Conservation (phyloP, 306 rosid species). For the Ceratonia siliqua region DNA sequence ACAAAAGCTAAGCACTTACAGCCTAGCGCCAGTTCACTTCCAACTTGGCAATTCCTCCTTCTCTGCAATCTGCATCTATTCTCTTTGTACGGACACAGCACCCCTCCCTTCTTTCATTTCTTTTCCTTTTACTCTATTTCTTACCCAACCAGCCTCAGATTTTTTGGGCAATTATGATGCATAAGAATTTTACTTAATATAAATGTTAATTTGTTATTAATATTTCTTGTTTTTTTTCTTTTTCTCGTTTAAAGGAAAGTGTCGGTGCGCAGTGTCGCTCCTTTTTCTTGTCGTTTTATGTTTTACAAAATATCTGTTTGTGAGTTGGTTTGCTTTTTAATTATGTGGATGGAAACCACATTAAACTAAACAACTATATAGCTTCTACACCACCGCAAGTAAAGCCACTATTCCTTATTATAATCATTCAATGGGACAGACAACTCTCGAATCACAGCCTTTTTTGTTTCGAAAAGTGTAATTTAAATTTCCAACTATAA, state of each 20-base stretch:
- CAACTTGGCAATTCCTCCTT: background rate
- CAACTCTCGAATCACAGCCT: too few species aligned
- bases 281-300: background rate
- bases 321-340: conserved; percentile 4
- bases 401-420: conserved; percentile 27
- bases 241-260: background rate
- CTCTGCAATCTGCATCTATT: too few species aligned
- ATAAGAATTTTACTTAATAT: too few species aligned
- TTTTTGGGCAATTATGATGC: too few species aligned
- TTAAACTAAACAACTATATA: background rate
- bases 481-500: too few species aligned
- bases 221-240: background rate
- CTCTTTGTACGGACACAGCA: too few species aligned
- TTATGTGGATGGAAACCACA: background rate
- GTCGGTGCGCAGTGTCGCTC: conserved; percentile 39
- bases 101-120: too few species aligned
- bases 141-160: too few species aligned
- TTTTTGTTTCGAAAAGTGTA: too few species aligned
- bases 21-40: conserved; percentile 19
- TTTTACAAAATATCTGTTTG: conserved; percentile 12
- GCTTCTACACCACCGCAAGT: conserved; percentile 43
- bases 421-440: conserved; percentile 18
- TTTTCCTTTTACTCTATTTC: too few species aligned
- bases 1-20: background rate
- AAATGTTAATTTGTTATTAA: background rate